Evolutionary conservation across 768 basidiomycete species (phyloP).

Genomic region (Chlorophyllum brunneum): DNA sequence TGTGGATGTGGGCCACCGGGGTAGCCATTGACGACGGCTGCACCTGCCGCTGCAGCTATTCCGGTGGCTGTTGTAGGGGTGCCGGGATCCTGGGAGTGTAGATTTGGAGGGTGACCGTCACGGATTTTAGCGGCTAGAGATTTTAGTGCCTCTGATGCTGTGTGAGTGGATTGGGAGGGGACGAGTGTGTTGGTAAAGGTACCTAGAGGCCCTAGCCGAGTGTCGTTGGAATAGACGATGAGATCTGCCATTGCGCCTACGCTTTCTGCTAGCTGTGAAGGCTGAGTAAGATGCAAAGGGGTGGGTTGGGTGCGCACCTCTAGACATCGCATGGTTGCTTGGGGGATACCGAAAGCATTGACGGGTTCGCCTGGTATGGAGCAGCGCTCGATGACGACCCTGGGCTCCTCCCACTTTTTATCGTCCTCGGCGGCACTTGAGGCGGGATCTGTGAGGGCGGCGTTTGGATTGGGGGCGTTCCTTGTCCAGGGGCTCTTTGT

Average conservation of each 20-base stretch:
- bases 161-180: constrained; percentile 5
- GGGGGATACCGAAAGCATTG: constrained; percentile 85
- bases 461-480: constrained; percentile 18
- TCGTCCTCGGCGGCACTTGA: constrained; percentile 39
- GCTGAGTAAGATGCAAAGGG: neutral
- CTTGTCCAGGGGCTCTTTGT: constrained; percentile 33
- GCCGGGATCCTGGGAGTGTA: constrained; percentile 14
- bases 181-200: constrained; percentile 25
- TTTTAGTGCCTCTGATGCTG: constrained; percentile 35
- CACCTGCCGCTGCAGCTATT: constrained; percentile 3
- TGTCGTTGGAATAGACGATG: constrained; percentile 58
- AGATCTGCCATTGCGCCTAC: constrained; percentile 78
- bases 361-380: constrained; percentile 80
- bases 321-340: constrained; percentile 85
- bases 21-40: neutral
- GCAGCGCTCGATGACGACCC: constrained; percentile 54
- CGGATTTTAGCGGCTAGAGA: constrained; percentile 37
- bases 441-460: constrained; percentile 1
- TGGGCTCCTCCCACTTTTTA: constrained; percentile 64
- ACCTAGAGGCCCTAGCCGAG: constrained; percentile 63
- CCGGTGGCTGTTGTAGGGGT: constrained; percentile 12
- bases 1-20: neutral
- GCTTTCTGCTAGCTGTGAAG: constrained; percentile 68
- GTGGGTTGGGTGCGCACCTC: constrained; percentile 45
- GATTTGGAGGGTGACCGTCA: constrained; percentile 27